Percentiles rank a stretch among this genome's conserved stretches.
Conservation (phyloP, 2,329 filamentous ascomycete genomes). For the Magnaporthiopsis incrustans region DNA sequence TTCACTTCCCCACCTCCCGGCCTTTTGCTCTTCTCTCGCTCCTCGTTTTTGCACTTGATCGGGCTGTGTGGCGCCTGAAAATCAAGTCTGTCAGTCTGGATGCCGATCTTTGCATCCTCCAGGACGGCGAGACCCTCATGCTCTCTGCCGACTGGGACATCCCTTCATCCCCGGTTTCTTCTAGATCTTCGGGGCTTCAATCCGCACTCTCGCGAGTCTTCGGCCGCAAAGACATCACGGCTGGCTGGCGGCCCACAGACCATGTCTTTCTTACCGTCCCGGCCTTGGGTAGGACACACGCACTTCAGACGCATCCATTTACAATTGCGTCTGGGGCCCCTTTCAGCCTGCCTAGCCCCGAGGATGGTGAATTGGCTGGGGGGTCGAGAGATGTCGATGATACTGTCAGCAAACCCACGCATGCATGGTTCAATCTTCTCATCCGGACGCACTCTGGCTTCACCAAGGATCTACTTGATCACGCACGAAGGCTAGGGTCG, state of each 20-base stretch:
- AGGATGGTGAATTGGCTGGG: background rate
- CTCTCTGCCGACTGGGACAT: constrained; percentile 32
- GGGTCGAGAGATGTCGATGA: background rate
- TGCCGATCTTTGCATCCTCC: constrained; percentile 43
- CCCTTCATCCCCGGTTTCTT: constrained; percentile 6
- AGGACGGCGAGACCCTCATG: constrained; percentile 48
- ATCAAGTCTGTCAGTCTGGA: constrained; percentile 39
- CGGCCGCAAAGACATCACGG: constrained; percentile 25
- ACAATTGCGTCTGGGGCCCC: constrained; percentile 56
- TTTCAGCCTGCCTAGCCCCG: background rate
- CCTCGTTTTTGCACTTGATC: constrained; percentile 48
- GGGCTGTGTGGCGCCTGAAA: constrained; percentile 47
- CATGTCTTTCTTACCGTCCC: constrained; percentile 58
- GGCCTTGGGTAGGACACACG: constrained; percentile 40
- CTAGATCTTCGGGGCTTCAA: background rate
- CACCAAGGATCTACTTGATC: constrained; percentile 43
- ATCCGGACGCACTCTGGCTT: constrained; percentile 55
- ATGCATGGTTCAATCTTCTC: constrained; percentile 48
- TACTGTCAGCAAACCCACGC: constrained; percentile 17
- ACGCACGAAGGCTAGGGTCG: constrained; percentile 28
- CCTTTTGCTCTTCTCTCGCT: constrained; percentile 46
- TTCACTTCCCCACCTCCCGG: constrained; percentile 46
- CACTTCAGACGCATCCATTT: constrained; percentile 57
- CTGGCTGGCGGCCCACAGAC: constrained; percentile 53
- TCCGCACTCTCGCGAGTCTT: constrained; percentile 12